Percentiles rank a stretch among this genome's conserved stretches.
Conservation (phyloP, 2,329 filamentous ascomycete species). For the Trichocomaceae sp. region DNA sequence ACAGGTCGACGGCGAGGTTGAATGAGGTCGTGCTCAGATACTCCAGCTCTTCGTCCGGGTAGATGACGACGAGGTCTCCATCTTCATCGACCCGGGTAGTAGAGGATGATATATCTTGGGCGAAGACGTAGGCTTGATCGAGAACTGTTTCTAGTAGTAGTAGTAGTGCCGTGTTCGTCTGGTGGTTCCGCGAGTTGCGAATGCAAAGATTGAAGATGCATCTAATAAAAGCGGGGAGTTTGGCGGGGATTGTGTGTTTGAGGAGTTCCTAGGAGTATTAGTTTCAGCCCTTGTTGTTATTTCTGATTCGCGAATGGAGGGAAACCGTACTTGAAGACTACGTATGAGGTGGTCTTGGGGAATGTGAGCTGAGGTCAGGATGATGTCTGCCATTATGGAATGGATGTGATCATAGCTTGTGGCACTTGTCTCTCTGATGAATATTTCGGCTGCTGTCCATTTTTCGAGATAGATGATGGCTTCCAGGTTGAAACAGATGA, state of each 20-base stretch:
- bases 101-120: slow-evolving; percentile 15
- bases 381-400: slow-evolving; percentile 3
- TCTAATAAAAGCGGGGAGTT: slow-evolving; percentile 38
- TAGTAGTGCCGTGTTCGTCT: slow-evolving; percentile 23
- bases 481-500: slow-evolving; percentile 8
- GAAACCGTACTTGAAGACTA: not conserved
- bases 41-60: slow-evolving; percentile 50
- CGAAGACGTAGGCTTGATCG: slow-evolving; percentile 27
- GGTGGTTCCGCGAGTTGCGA: slow-evolving; percentile 17
- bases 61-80: slow-evolving; percentile 19
- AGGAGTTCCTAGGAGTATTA: slow-evolving; percentile 4
- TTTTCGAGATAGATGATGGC: not conserved
- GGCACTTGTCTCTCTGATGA: not conserved
- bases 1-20: slow-evolving; percentile 52
- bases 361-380: not conserved
- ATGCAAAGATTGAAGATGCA: slow-evolving; percentile 53
- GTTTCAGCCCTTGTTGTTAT: not conserved
- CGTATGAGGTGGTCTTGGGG: not conserved
- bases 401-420: not conserved
- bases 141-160: slow-evolving; percentile 18
- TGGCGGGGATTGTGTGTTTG: not conserved
- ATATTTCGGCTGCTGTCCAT: not conserved
- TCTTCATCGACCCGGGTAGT: not conserved
- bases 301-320: not conserved
- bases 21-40: slow-evolving; percentile 52